phyloP scores from a whole-genome alignment of 768 basidiomycete genomes.

The Suillus tomentosus region DNA sequence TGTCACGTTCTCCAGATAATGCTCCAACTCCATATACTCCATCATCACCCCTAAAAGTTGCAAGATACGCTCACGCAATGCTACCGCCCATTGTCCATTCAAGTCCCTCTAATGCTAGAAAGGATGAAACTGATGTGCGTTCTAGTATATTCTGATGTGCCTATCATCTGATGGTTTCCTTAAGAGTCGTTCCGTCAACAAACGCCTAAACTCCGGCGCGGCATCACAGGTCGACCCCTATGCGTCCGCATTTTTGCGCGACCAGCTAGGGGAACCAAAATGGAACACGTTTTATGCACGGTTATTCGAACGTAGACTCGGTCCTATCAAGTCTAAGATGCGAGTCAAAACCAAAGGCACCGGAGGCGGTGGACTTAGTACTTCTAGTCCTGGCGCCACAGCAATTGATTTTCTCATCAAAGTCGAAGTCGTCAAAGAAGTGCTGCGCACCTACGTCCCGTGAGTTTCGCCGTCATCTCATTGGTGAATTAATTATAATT shows the following conservation, averaged over 20 bases:
- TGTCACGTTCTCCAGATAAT: slow-evolving; percentile 24
- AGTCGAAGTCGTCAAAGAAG: slow-evolving; percentile 53
- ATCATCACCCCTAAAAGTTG: slow-evolving; percentile 26
- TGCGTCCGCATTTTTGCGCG: slow-evolving; percentile 47
- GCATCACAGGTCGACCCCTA: slow-evolving; percentile 41
- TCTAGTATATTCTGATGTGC: not conserved
- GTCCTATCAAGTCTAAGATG: slow-evolving; percentile 40
- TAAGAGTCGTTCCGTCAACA: slow-evolving; percentile 31
- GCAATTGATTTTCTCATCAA: slow-evolving; percentile 55
- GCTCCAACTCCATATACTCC: slow-evolving; percentile 19
- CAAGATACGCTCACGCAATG: slow-evolving; percentile 30
- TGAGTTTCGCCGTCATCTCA: slow-evolving; percentile 30
- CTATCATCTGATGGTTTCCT: slow-evolving; percentile 16
- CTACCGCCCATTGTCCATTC: slow-evolving; percentile 36
- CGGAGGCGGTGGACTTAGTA: slow-evolving; percentile 26
- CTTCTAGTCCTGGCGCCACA: slow-evolving; percentile 38
- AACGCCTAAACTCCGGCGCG: slow-evolving; percentile 24
- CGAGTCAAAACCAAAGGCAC: slow-evolving; percentile 33
- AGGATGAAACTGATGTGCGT: slow-evolving; percentile 29
- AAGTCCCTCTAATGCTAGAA: slow-evolving; percentile 32
- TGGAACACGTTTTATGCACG: slow-evolving; percentile 50
- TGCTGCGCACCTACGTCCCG: slow-evolving; percentile 50
- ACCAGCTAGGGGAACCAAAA: slow-evolving; percentile 44
- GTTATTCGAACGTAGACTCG: slow-evolving; percentile 47
- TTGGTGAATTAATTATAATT: not conserved